phyloP scores from a whole-genome alignment of 495 filamentous ascomycete species.

The Penicillium mononematosum region DNA sequence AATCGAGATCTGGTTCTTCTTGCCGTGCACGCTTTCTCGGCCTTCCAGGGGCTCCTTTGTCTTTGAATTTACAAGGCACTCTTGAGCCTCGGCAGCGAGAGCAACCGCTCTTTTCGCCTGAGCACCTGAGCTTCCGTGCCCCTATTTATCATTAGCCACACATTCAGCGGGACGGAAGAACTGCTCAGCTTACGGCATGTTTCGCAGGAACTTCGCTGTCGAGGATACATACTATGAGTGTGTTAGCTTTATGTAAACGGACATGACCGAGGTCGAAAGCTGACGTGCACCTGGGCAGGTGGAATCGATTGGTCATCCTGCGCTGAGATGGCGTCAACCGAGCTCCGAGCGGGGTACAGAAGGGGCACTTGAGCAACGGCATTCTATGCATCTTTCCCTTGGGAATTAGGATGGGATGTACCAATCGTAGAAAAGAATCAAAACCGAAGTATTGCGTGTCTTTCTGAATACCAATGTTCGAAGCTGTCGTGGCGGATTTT shows the following conservation, averaged over 20 bases:
- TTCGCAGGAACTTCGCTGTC: slow-evolving; percentile 24
- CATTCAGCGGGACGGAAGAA: too few species aligned
- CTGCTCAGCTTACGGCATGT: neutral
- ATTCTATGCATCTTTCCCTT: too few species aligned
- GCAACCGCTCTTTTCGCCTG: slow-evolving; percentile 29
- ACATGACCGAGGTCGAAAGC: neutral
- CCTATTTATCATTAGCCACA: slow-evolving; percentile 13
- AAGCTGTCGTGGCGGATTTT: neutral
- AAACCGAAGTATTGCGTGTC: too few species aligned
- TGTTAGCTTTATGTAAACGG: neutral
- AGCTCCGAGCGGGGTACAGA: slow-evolving; percentile 22
- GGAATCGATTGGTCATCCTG: slow-evolving; percentile 19
- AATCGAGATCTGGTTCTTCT: slow-evolving; percentile 7
- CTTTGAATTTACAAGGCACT: slow-evolving; percentile 28
- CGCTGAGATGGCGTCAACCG: slow-evolving; percentile 22
- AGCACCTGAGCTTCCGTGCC: slow-evolving; percentile 30
- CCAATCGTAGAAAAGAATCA: too few species aligned
- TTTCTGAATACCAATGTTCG: neutral
- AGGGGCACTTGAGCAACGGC: too few species aligned
- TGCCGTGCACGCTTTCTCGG: slow-evolving; percentile 24
- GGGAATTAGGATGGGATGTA: too few species aligned
- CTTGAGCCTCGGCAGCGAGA: slow-evolving; percentile 22
- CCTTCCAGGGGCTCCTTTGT: slow-evolving; percentile 28
- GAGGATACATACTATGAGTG: slow-evolving; percentile 19
- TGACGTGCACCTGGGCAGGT: neutral